A percentile compares a stretch with the other conserved stretches of the same genome.
phyloP scores from a whole-genome alignment of 2,329 filamentous ascomycete species.

The Dactylonectria estremocensis region DNA sequence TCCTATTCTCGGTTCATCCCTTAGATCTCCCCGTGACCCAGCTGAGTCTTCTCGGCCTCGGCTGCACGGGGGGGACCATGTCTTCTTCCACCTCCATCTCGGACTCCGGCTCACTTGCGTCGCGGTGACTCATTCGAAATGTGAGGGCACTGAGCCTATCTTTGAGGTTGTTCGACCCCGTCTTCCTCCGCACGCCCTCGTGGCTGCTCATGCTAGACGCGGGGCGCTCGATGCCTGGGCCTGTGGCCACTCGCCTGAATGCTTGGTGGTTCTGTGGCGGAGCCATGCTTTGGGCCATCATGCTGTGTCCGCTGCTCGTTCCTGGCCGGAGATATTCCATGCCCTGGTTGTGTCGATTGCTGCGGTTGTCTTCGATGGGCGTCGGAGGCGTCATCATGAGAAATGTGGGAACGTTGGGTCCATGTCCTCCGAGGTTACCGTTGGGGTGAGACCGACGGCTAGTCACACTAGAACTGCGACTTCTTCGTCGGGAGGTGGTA shows the following conservation, averaged over 20 bases:
- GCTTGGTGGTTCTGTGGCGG: conserved; percentile 39
- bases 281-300: conserved; percentile 24
- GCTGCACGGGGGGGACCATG: conserved; percentile 27
- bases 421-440: conserved; percentile 47
- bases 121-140: conserved; percentile 47
- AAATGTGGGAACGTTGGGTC: conserved; percentile 56
- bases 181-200: conserved; percentile 49
- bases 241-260: conserved; percentile 43
- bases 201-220: conserved; percentile 52
- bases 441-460: conserved; percentile 61
- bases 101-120: conserved; percentile 41
- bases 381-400: conserved; percentile 66
- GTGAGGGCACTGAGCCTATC: conserved; percentile 56
- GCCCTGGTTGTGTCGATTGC: conserved; percentile 45
- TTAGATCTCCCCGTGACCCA: conserved; percentile 23
- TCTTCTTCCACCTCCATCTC: conserved; percentile 43
- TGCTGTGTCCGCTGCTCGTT: conserved; percentile 51
- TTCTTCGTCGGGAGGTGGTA: conserved; percentile 59
- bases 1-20: background rate
- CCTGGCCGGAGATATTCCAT: conserved; percentile 52
- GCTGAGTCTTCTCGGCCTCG: conserved; percentile 25
- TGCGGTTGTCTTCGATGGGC: conserved; percentile 51
- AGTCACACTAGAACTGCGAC: conserved; percentile 69
- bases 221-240: conserved; percentile 48
- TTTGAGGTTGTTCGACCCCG: conserved; percentile 51